Base-by-base conservation (phyloP, 805 yeast genomes). In the Saccharomyces kudriavzevii region DNA sequence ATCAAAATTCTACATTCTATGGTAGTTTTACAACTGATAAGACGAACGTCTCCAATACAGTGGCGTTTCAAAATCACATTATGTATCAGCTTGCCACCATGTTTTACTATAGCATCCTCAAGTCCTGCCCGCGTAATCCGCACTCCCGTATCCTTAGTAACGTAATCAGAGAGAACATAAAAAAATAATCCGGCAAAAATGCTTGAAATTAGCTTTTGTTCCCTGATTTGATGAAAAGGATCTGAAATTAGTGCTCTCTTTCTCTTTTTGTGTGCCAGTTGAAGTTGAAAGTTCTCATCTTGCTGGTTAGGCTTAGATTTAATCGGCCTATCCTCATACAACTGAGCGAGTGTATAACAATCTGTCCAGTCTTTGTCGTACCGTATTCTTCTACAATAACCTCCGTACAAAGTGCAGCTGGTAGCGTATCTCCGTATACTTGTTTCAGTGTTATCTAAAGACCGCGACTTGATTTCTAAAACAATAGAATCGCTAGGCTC, bases 401-500 rank as follows among this genome's bases (percentile, higher is more conserved):
- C 87, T 60, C 88, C 86, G 57, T 88, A 79, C 17, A 92, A 71
- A 0, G 97, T 88, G 5, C 84, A 74, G 0, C 84, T 87, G 0
- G 83, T 80, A 1, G 82, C 83, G 60, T 81, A 90, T 2, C 75
- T 74, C 11, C 63, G 67, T 17, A 69, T 73, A 2, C 68, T 65
- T 0, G 78, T 68, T 11, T 71, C 73, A 1, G 79, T 73, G 11
- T 73, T 66, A 55, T 82, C 83, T 5, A 89, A 74, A 2, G 90
- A 82, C 47, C 96, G 74, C 0, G 96, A 95, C 63, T 87, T 89
- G 17, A 91, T 81, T 64, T 90, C 96, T 6, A 92, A 62, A 0
- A 92, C 92, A 2, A 91, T 63, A 1, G 96, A 86, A 28, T 87
- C 81, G 40, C 75, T 71, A 0, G 97, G 97, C 54, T 82, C 73